Base-by-base conservation (phyloP, 768 basidiomycete genomes). In the Phylloporus scabripes region DNA sequence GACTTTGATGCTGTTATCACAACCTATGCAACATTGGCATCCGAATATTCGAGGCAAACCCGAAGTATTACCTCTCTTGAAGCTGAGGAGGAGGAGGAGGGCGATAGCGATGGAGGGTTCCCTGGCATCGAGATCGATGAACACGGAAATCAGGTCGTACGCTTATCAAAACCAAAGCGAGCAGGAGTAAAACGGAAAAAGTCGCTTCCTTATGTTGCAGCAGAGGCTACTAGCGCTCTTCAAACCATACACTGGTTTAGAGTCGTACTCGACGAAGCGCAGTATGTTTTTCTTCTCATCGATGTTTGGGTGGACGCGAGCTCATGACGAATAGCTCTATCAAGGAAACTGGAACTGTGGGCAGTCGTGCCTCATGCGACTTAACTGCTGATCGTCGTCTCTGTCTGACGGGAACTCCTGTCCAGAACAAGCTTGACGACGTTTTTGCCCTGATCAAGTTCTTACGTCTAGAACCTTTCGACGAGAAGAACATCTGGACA, bases 341-440 rank as follows among this genome's bases (percentile, higher is more conserved):
- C 72, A 99, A 99, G 68, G 95, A 97, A 69, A 86, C 91, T 6
- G 78, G 81, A 20, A 99, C 96, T 1, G 91, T 98, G 37, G 94
- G 87, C 38, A 92, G 93, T 54, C 83, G 91, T 48, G 96, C 96
- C 7, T 93, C 88, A 11, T 98, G 96, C 68, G 93, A 96, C 65
- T 78, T 99, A 42, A 79, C 87, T 67, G 92, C 96, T 14, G 91
- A 97, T 62, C 83, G 96, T 45, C 83, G 96, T 14, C 74, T 97
- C 37, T 94, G 92, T 66, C 74, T 99, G 34, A 94, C 94, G n/a
- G 96, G 96, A 48, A 99, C 96, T 7, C 96, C 96, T 1, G 92
- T 99, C 32, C 96, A 99, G 72, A 99, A 99, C 76, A 96, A 95
- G 69, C 80, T 98, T 45, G 96, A 98, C 70, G 96, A 99, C 63